These are phyloP conservation scores for Helianthus tuberosus DNA, from an alignment of 129 eudicot species.

Conservation along the genomic window DNA sequence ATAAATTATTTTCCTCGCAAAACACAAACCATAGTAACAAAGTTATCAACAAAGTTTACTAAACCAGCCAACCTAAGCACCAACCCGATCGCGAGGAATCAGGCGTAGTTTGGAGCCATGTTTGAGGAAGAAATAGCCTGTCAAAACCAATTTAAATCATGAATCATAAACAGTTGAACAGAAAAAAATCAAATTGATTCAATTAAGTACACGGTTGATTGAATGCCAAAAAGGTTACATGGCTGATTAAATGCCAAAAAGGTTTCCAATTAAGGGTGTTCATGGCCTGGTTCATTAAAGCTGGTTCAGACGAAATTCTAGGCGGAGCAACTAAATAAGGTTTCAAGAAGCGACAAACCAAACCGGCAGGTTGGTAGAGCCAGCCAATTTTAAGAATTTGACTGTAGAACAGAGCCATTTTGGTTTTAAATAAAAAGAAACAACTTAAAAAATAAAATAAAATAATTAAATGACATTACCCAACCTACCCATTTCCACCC, in stretches of 20 bases:
- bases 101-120: constrained; percentile 91
- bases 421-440: too few species aligned
- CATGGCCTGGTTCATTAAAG: neutral
- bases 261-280: neutral
- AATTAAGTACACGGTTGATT: neutral
- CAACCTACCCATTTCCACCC: too few species aligned
- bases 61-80: constrained; percentile 38
- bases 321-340: neutral
- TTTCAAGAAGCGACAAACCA: neutral
- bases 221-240: constrained; percentile 1
- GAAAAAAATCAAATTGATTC: neutral
- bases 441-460: too few species aligned
- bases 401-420: too few species aligned
- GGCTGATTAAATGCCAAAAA: neutral
- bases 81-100: constrained; percentile 99
- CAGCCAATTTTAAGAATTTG: neutral
- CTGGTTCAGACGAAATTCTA: neutral
- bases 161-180: neutral
- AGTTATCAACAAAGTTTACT: neutral
- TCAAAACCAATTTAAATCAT: constrained; percentile 15
- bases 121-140: constrained; percentile 95
- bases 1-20: neutral
- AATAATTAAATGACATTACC: too few species aligned
- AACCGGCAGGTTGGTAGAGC: neutral
- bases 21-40: neutral